A percentile compares a stretch with the other conserved stretches of the same genome.
These are phyloP conservation scores for Clarireedia homoeocarpa DNA, from an alignment of 2,329 filamentous ascomycete species.

Conservation along the genomic window DNA sequence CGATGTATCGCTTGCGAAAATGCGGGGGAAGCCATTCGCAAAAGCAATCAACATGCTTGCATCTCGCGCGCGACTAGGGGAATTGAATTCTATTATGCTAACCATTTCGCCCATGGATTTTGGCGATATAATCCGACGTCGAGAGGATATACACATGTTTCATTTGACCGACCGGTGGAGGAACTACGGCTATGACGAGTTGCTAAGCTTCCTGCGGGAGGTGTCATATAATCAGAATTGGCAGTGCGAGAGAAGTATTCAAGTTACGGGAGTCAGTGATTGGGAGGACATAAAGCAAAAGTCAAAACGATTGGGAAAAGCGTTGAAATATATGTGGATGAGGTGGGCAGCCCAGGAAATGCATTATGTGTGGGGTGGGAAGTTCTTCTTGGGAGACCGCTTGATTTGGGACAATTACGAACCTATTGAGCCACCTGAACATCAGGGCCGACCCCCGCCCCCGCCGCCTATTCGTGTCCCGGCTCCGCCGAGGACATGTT, in stretches of 20 bases:
- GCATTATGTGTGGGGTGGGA: constrained; percentile 7
- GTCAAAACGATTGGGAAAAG: neutral
- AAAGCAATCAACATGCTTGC: neutral
- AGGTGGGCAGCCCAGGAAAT: neutral
- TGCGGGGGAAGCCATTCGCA: neutral
- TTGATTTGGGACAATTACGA: constrained; percentile 2
- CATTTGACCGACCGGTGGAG: neutral
- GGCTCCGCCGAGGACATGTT: too few relatives aligned
- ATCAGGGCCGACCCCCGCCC: too few relatives aligned
- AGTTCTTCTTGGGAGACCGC: neutral
- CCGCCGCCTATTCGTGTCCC: too few relatives aligned
- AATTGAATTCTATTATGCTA: neutral
- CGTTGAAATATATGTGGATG: neutral
- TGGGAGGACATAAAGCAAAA: neutral
- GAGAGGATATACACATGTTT: too few relatives aligned
- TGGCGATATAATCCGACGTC: neutral
- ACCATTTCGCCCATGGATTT: neutral
- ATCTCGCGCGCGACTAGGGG: neutral
- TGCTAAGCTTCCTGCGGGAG: neutral
- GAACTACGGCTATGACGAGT: neutral
- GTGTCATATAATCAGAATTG: neutral
- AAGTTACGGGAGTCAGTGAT: neutral
- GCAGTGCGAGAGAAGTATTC: neutral
- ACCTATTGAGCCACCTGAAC: neutral
- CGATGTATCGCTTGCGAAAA: neutral